Conservation (phyloP, 2,329 filamentous ascomycete genomes). For the Bipolaris oryzae region DNA sequence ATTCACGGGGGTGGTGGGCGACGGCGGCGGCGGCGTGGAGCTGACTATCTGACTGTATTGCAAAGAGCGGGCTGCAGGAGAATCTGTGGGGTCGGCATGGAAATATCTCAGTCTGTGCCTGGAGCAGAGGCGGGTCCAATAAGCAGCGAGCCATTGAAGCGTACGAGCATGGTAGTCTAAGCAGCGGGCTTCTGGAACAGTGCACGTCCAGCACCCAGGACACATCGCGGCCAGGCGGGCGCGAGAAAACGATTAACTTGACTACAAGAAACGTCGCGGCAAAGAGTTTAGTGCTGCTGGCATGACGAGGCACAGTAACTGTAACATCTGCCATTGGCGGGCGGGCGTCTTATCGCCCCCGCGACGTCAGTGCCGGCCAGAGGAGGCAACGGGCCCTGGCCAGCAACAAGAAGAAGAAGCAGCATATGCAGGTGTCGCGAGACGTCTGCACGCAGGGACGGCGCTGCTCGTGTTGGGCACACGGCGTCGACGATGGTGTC, state of each 20-base stretch:
- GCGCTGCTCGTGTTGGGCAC: constrained; percentile 4
- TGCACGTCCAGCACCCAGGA: constrained; percentile 10
- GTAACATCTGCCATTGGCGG: constrained; percentile 28
- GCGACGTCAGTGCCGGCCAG: constrained; percentile 21
- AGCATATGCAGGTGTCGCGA: constrained; percentile 25
- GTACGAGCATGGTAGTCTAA: background rate
- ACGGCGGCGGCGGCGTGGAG: constrained; percentile 20
- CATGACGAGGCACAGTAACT: constrained; percentile 35
- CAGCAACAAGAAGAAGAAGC: constrained; percentile 11
- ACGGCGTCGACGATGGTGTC: constrained; percentile 2
- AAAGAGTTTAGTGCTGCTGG: constrained; percentile 24
- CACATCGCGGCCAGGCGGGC: constrained; percentile 12
- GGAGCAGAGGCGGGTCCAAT: constrained; percentile 15
- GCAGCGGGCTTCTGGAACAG: constrained; percentile 12
- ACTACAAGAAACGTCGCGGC: constrained; percentile 38
- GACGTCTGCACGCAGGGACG: constrained; percentile 17
- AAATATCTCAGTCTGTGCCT: constrained; percentile 19
- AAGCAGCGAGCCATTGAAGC: background rate
- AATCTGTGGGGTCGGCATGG: constrained; percentile 30
- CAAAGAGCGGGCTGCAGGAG: constrained; percentile 21
- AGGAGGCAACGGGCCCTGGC: constrained; percentile 10
- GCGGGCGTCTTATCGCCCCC: constrained; percentile 35
- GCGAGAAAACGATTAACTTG: constrained; percentile 25
- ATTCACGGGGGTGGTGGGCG: background rate
- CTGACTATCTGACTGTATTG: background rate